Evolutionary conservation across 2,329 filamentous ascomycete genomes (phyloP), one percentile per base, ranked within the genome.

Genomic region (Calonectria pteridis): DNA sequence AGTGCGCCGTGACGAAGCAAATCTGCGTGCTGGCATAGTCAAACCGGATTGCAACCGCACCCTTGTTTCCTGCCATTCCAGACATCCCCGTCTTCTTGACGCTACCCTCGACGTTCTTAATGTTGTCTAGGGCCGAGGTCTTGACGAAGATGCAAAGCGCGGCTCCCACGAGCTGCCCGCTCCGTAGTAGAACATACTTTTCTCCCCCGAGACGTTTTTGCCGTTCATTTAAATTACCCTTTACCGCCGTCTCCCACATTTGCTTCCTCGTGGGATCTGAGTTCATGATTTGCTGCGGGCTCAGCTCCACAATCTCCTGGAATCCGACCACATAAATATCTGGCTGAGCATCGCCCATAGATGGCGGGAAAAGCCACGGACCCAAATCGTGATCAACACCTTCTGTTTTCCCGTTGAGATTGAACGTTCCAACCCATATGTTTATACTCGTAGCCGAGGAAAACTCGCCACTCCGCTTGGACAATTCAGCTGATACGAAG

Each of bases 231-330:
- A 99, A 85, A 18, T 93, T 95, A 58, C 88, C 88, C 77, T 93
- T 93, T 29, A 98, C 95, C 5, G 94, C 93, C 67, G 89, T 86
- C 83, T 99, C 97, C 97, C 97, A 99, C 26, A 93, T 87, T 76
- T 95, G 93, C 77, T 96, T 94, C 68, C 94, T 91, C 4, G 93
- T 92, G 1, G 97, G 97, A 82, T 99, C 96, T 73, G 96, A 98
- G 77, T 97, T 98, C 95, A 99, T 98, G 81, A 99, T 98, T 81
- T 99, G 97, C 83, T 98, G 96, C 20, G 97, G 97, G 79, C 95
- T 98, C 59, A 99, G 87, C 81, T 98, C 95, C n/a, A 99, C 97
- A 75, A 99, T 98, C 84, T 99, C 97, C 82, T 99, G 97, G 80
- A 99, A 98, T 0, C 95, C 97, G 20, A 98, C 93, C 10, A 94